Conservation (phyloP, 78 protist species). For the Cavenderia fasciculata region DNA sequence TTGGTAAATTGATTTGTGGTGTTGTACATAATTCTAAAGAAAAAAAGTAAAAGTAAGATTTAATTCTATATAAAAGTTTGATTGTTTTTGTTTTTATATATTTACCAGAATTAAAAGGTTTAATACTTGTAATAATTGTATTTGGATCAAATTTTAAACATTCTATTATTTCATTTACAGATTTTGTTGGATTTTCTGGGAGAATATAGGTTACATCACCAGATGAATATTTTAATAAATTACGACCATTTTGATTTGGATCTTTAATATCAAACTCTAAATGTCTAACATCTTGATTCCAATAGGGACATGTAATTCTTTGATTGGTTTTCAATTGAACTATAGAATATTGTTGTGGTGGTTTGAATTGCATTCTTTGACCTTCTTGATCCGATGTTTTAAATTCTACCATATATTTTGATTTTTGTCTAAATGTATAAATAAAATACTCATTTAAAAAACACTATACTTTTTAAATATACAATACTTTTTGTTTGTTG, state of each 20-base stretch:
- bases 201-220: conserved; percentile 81
- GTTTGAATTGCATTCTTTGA: conserved; percentile 3
- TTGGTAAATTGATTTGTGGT: conserved; percentile 39
- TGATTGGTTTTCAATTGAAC: conserved; percentile 24
- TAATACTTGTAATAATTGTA: conserved; percentile 19
- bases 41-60: not conserved
- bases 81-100: not conserved
- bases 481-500: no score
- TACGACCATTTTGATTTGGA: not conserved
- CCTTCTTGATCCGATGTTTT: not conserved
- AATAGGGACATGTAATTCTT: conserved; percentile 53
- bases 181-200: conserved; percentile 46
- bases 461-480: no score
- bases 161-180: conserved; percentile 29
- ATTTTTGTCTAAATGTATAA: not conserved
- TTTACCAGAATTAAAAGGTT: conserved; percentile 28
- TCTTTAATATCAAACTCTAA: conserved; percentile 49
- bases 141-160: conserved; percentile 13
- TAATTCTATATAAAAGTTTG: not conserved
- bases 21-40: not conserved
- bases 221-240: conserved; percentile 11
- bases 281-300: conserved; percentile 84
- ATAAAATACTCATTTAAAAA: no score
- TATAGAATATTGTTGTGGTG: not conserved
- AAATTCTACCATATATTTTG: conserved; percentile 10